phyloP scores from a whole-genome alignment of 345 rosid genomes.

The Dovyalis caffra region DNA sequence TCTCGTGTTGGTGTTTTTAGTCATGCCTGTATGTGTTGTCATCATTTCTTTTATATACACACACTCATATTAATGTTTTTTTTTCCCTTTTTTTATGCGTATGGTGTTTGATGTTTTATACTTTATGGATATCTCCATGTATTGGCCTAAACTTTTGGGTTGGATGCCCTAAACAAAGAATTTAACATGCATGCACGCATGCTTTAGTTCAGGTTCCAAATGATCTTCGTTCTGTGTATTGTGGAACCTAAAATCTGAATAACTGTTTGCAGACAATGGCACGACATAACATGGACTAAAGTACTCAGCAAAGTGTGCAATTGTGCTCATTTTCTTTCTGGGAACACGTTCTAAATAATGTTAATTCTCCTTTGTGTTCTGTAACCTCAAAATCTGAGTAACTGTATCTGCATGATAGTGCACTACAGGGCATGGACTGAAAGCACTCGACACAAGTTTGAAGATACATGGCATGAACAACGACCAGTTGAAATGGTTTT shows the following conservation, averaged over 20 bases:
- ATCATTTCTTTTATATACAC: too few species aligned
- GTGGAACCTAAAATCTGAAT: not conserved
- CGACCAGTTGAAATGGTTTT: constrained; percentile 74
- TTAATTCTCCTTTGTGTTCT: not conserved
- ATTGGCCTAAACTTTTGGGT: not conserved
- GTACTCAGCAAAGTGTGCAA: not conserved
- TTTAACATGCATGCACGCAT: not conserved
- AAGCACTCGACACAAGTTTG: constrained; percentile 78
- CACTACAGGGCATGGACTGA: constrained; percentile 89
- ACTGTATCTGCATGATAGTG: constrained; percentile 42
- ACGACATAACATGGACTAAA: not conserved
- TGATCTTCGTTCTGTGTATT: not conserved
- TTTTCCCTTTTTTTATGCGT: not conserved
- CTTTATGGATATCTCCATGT: not conserved
- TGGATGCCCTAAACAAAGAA: not conserved
- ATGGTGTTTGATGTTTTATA: not conserved
- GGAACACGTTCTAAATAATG: not conserved
- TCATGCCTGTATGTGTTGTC: too few species aligned
- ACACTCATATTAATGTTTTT: not conserved
- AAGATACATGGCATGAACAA: constrained; percentile 88
- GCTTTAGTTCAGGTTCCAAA: not conserved
- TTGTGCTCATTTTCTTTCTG: not conserved
- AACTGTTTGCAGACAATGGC: not conserved
- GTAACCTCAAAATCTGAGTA: constrained; percentile 12
- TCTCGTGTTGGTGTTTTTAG: too few species aligned